phyloP scores from a whole-genome alignment of 2,329 filamentous ascomycete genomes.

The Elsinoe perseae region DNA sequence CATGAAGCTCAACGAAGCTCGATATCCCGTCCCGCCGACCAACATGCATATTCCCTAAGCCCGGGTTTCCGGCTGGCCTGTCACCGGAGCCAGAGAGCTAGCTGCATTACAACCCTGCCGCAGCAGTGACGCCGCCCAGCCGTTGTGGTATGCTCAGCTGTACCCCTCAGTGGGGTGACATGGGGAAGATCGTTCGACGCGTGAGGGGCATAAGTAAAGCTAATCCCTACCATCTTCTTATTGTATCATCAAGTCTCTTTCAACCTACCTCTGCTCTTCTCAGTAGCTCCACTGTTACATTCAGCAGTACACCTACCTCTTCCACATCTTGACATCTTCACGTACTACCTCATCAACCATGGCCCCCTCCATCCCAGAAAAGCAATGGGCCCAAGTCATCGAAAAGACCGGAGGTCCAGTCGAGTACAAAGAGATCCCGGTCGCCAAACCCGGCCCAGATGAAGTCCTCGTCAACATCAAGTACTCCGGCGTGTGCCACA shows the following conservation, averaged over 20 bases:
- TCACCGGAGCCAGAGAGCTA: neutral
- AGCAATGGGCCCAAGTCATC: constrained; percentile 88
- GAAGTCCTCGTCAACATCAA: constrained; percentile 90
- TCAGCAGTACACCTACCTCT: neutral
- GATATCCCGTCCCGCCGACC: neutral
- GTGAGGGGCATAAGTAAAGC: constrained; percentile 4
- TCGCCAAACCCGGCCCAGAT: constrained; percentile 72
- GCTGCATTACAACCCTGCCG: neutral
- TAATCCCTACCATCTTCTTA: neutral
- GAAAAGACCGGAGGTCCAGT: constrained; percentile 66
- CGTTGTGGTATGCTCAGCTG: neutral
- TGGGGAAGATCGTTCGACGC: neutral
- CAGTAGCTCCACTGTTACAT: neutral
- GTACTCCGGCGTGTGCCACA: constrained; percentile 86
- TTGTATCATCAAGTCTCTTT: neutral
- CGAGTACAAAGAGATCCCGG: constrained; percentile 73
- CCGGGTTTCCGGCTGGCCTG: neutral
- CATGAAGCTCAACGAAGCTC: neutral
- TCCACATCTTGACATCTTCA: neutral
- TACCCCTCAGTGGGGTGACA: neutral
- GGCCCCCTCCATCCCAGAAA: constrained; percentile 57
- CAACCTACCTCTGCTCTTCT: neutral
- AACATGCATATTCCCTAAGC: neutral
- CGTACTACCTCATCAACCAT: constrained; percentile 26
- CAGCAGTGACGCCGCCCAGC: neutral